These are phyloP conservation scores for Novymonas esmeraldas DNA, from an alignment of 208 protist genomes.

Conservation along the genomic window DNA sequence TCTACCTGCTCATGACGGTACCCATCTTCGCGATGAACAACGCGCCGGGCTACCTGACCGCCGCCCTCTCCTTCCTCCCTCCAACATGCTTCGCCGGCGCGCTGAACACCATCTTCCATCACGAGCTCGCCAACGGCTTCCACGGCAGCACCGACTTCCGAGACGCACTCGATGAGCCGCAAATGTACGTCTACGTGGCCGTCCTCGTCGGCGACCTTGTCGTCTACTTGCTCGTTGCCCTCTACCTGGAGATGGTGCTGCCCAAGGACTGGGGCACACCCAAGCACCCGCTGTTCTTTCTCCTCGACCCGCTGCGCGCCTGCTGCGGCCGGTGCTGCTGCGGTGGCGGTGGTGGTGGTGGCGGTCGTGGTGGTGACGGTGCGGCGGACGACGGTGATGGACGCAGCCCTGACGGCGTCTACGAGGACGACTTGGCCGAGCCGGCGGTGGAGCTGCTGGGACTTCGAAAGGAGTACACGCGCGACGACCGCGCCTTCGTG, in stretches of 20 bases:
- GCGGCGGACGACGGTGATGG: background rate
- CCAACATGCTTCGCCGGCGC: conserved; percentile 45
- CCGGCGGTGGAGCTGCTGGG: conserved; percentile 26
- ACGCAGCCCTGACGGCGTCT: conserved; percentile 13
- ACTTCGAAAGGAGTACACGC: conserved; percentile 39
- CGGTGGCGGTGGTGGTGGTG: background rate
- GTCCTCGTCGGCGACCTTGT: conserved; percentile 38
- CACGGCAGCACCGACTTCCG: conserved; percentile 21
- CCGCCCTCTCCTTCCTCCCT: conserved; percentile 53
- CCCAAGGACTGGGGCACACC: conserved; percentile 57
- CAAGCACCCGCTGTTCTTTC: conserved; percentile 70
- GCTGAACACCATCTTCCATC: conserved; percentile 29
- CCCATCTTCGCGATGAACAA: conserved; percentile 39
- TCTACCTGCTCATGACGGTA: conserved; percentile 49
- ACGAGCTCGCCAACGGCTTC: conserved; percentile 49
- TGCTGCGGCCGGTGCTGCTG: background rate
- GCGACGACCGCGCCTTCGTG: conserved; percentile 47
- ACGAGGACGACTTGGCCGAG: conserved; percentile 46
- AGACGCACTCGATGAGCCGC: conserved; percentile 19
- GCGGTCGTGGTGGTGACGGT: background rate
- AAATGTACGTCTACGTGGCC: conserved; percentile 27
- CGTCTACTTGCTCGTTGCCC: conserved; percentile 51
- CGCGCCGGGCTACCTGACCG: conserved; percentile 2
- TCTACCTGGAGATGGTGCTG: conserved; percentile 76
- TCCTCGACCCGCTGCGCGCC: conserved; percentile 35